Percentiles rank a stretch among this genome's conserved stretches.
phyloP scores from a whole-genome alignment of 1,284 basidiomycete species.

The Malassezia japonica region DNA sequence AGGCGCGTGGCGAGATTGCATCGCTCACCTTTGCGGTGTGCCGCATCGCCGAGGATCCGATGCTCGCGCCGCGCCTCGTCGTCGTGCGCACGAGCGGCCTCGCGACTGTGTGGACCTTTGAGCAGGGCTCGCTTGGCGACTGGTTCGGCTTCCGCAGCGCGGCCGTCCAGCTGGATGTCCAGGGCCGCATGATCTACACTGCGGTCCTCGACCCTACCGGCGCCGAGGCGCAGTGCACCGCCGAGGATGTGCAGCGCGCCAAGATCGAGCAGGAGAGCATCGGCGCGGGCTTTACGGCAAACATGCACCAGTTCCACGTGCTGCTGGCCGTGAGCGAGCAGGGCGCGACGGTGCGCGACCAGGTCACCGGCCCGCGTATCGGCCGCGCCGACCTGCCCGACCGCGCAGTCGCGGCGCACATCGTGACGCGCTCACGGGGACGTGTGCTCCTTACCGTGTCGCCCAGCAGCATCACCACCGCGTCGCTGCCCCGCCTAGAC shows the following conservation, averaged over 20 bases:
- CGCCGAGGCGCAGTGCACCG: not conserved
- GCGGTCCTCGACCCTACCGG: slow-evolving; percentile 29
- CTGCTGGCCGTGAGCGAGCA: slow-evolving; percentile 11
- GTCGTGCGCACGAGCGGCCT: slow-evolving; percentile 28
- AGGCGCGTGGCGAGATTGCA: slow-evolving; percentile 26
- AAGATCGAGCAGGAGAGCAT: slow-evolving; percentile 6
- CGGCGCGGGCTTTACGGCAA: not conserved
- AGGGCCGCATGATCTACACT: slow-evolving; percentile 5
- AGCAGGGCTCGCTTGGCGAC: slow-evolving; percentile 22
- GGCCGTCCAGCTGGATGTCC: not conserved
- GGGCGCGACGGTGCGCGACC: slow-evolving; percentile 12
- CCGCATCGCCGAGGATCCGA: slow-evolving; percentile 25
- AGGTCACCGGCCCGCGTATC: slow-evolving; percentile 29
- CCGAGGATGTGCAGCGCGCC: slow-evolving; percentile 6
- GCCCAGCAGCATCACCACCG: slow-evolving; percentile 25
- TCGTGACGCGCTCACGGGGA: slow-evolving; percentile 25
- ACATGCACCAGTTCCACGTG: slow-evolving; percentile 6
- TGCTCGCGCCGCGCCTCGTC: slow-evolving; percentile 32
- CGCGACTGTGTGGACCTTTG: slow-evolving; percentile 36
- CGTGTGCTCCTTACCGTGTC: slow-evolving; percentile 28
- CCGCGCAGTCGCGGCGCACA: slow-evolving; percentile 21
- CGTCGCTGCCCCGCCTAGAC: slow-evolving; percentile 31
- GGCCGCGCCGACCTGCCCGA: slow-evolving; percentile 28
- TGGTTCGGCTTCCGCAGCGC: slow-evolving; percentile 26
- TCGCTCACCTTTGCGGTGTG: slow-evolving; percentile 30